Base-by-base conservation (phyloP, 2,329 filamentous ascomycete species). In the Epichloe sylvatica region DNA sequence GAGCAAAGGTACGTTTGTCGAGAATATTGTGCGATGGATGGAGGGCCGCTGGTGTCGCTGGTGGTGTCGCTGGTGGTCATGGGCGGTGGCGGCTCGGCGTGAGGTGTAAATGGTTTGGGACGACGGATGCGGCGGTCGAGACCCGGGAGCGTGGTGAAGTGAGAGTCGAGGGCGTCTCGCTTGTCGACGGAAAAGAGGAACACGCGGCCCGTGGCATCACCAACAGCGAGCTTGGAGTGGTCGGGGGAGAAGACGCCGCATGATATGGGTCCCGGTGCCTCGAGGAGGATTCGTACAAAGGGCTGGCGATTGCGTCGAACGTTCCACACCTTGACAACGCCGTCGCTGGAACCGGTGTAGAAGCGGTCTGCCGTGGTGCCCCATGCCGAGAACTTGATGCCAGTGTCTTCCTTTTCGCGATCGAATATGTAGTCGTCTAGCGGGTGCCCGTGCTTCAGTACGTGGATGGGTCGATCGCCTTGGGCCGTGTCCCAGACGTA, bases 341-440 rank as follows among this genome's bases (percentile, higher is more conserved):
- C 80, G 52, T 83, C 80, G 1, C 79, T 81, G 0, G 76, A 77
- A 1, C 79, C 80, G 0, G 78, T 82, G 54, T 83, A 83, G 41
- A 83, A 71, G 0, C 78, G 70, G 49, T 80, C 75, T 0, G 68
- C 60, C 0, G 72, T 75, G 15, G 67, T 70, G 1, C 77, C 79
- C 80, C 79, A 83, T 4, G 77, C 73, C 0, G 73, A 74, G 54
- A 83, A 82, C 57, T 81, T 82, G 40, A 82, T 76, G 2, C 80
- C 80, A 0, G 75, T 74, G 51, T 83, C 80, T 46, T 77, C 76
- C 8, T 67, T 64, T 51, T 79, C 76, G 12, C 73, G 63, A 37
- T 77, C 69, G 1, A 67, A 68, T 4, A 64, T 53, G 35, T 69
- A 64, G 33, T 67, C 64, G 12, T 70, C 67, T 2, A 69, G 54